These are phyloP conservation scores for Roridomyces roridus DNA, from an alignment of 768 basidiomycete species.

Conservation along the genomic window DNA sequence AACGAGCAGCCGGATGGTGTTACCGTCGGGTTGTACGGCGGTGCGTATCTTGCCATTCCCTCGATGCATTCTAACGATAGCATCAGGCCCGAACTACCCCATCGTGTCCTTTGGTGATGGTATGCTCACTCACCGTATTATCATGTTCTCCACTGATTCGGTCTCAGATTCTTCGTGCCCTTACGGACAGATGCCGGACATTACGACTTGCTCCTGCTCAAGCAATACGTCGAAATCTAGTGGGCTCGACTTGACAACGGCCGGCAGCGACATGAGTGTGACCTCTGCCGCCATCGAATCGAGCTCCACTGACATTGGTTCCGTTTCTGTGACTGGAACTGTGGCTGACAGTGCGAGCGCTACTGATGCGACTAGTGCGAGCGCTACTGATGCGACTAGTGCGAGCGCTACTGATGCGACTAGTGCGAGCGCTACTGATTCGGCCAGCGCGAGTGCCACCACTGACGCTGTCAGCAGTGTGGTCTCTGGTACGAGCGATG, in stretches of 20 bases:
- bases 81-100: conserved; percentile 33
- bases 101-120: conserved; percentile 52
- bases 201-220: conserved; percentile 46
- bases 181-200: conserved; percentile 46
- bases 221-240: conserved; percentile 1
- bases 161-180: conserved; percentile 51
- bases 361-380: no score
- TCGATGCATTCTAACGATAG: no score
- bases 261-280: not conserved
- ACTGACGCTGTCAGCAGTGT: no score
- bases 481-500: not conserved
- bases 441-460: conserved; percentile 1
- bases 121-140: conserved; percentile 28
- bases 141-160: not conserved
- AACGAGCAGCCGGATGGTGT: conserved; percentile 51
- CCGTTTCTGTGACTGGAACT: conserved; percentile 16
- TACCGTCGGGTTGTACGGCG: conserved; percentile 50
- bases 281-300: conserved; percentile 12
- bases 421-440: not conserved
- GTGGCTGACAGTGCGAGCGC: conserved; percentile 4
- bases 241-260: not conserved
- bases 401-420: not conserved
- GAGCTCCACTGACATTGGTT: conserved; percentile 17
- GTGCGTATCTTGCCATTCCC: conserved; percentile 1
- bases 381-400: no score